Evolutionary conservation across 495 filamentous ascomycete genomes (phyloP).

Genomic region (Darksidea phi): DNA sequence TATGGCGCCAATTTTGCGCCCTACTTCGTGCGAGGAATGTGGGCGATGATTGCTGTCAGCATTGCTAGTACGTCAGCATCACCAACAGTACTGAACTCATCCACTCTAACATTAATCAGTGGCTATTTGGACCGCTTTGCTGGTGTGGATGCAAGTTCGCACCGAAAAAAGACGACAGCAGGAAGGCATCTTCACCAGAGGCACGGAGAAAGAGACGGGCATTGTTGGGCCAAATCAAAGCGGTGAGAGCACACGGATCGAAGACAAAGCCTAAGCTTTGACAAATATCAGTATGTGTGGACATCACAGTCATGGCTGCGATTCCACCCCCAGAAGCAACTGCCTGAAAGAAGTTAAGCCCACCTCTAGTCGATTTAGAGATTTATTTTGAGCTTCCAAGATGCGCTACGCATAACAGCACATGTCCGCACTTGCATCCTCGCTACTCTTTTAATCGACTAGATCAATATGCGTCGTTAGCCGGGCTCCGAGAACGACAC

Average conservation of each 20-base stretch:
- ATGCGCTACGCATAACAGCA: no score
- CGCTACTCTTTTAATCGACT: slow-evolving; percentile 3
- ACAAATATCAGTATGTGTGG: no score
- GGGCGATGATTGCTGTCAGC: slow-evolving; percentile 33
- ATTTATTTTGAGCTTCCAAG: no score
- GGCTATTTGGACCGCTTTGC: slow-evolving; percentile 31
- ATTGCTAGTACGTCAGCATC: slow-evolving; percentile 14
- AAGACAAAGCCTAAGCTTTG: no score
- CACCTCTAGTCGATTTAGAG: no score
- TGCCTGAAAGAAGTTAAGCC: no score
- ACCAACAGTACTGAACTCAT: no score
- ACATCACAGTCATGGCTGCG: no score
- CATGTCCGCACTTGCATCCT: slow-evolving; percentile 1
- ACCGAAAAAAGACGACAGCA: slow-evolving; percentile 23
- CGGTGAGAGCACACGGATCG: no score
- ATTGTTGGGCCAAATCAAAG: not conserved
- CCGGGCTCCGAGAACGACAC: no score
- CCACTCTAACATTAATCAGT: not conserved
- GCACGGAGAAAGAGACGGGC: slow-evolving; percentile 6
- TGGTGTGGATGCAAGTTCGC: slow-evolving; percentile 26
- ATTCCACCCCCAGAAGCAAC: no score
- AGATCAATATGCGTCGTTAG: not conserved
- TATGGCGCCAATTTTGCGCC: slow-evolving; percentile 60
- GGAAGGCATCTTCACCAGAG: not conserved
- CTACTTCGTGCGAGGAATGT: slow-evolving; percentile 49